These are phyloP conservation scores for Aspergillus ellipticus DNA, from an alignment of 495 filamentous ascomycete genomes.

Conservation along the genomic window DNA sequence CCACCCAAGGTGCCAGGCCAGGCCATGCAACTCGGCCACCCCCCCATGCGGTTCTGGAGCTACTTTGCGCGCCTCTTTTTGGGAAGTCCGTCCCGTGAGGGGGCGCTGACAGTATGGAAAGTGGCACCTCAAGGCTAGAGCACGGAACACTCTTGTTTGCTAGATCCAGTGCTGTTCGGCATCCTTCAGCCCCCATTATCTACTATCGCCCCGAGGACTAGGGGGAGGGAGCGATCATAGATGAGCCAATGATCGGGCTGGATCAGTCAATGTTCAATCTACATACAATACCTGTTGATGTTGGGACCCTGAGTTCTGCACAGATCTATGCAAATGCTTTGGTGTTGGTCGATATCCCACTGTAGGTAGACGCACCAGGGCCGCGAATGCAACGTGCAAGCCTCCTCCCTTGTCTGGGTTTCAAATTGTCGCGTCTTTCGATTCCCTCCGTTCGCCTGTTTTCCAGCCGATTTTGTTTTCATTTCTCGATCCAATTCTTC, in stretches of 20 bases:
- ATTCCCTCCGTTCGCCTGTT: not conserved
- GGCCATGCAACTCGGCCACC: too few relatives aligned
- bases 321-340: constrained; percentile 5
- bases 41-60: too few relatives aligned
- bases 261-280: not conserved
- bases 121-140: not conserved
- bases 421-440: not conserved
- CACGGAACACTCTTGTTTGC: not conserved
- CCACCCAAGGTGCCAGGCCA: not conserved
- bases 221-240: not conserved
- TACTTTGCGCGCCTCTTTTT: too few relatives aligned
- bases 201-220: not conserved
- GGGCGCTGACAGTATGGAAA: too few relatives aligned
- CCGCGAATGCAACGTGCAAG: not conserved
- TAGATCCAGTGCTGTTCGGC: not conserved
- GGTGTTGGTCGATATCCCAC: constrained; percentile 3
- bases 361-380: not conserved
- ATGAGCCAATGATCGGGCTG: constrained; percentile 2
- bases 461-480: not conserved
- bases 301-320: not conserved
- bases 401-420: constrained; percentile 7
- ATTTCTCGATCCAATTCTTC: not conserved
- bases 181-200: not conserved
- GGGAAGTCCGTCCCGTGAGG: too few relatives aligned
- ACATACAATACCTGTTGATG: not conserved